Evolutionary conservation across 257 asterid species (phyloP).

Genomic region (Cruciata laevipes): DNA sequence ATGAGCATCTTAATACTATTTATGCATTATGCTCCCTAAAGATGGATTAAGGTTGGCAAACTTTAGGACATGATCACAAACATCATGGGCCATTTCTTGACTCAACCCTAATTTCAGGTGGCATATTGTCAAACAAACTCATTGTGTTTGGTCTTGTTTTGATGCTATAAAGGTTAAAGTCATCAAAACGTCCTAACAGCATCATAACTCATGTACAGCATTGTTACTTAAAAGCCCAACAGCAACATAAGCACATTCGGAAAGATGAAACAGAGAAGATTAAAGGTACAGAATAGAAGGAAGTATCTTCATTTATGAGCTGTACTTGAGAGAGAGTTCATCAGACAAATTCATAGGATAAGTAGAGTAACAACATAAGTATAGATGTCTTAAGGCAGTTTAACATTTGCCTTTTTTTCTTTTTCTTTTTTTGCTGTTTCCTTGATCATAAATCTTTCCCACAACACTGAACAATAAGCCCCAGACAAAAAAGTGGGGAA

Average conservation of each 20-base stretch:
- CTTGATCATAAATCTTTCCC: slow-evolving; percentile 25
- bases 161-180: background rate
- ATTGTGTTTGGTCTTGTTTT: background rate
- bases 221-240: background rate
- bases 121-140: background rate
- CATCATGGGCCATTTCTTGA: slow-evolving; percentile 5
- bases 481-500: slow-evolving; percentile 40
- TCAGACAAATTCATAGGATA: slow-evolving; percentile 21
- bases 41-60: slow-evolving; percentile 7
- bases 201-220: background rate
- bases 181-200: background rate
- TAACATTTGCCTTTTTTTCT: slow-evolving; percentile 17
- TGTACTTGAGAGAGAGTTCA: slow-evolving; percentile 20
- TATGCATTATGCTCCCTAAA: slow-evolving; percentile 8
- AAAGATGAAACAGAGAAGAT: background rate
- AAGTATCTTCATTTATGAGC: slow-evolving; percentile 26
- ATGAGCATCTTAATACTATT: background rate
- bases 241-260: background rate
- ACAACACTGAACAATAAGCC: slow-evolving; percentile 36
- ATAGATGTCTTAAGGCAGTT: slow-evolving; percentile 34
- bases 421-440: slow-evolving; percentile 17
- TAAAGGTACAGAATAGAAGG: slow-evolving; percentile 13
- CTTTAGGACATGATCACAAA: background rate
- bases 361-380: slow-evolving; percentile 27
- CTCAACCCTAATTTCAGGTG: background rate